These are phyloP conservation scores for Parastagonospora avenae DNA, from an alignment of 2,329 filamentous ascomycete species.

Conservation along the genomic window DNA sequence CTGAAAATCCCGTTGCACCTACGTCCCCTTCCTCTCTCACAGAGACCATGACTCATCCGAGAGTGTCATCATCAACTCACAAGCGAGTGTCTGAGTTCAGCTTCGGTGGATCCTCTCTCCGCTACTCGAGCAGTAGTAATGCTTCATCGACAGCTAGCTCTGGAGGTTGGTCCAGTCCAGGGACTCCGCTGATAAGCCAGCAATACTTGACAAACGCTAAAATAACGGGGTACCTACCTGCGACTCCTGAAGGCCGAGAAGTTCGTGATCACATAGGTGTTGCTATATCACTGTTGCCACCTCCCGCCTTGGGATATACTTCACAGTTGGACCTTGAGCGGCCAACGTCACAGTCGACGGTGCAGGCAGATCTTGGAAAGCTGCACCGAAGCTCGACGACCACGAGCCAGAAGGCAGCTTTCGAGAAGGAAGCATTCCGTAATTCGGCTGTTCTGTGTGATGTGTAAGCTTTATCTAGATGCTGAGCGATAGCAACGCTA, in stretches of 20 bases:
- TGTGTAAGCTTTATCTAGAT: conserved; percentile 35
- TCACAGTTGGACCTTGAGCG: conserved; percentile 15
- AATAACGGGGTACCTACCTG: conserved; percentile 12
- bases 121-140: conserved; percentile 79
- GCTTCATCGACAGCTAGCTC: conserved; percentile 69
- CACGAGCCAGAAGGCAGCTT: conserved; percentile 40
- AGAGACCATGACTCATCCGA: conserved; percentile 5
- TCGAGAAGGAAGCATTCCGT: conserved; percentile 50
- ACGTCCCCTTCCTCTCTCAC: conserved; percentile 12
- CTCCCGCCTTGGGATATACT: conserved; percentile 28
- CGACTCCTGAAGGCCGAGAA: conserved; percentile 23
- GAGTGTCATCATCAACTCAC: conserved; percentile 13
- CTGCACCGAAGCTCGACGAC: conserved; percentile 41
- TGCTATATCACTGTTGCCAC: conserved; percentile 25
- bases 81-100: conserved; percentile 36
- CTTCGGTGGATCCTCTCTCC: conserved; percentile 76
- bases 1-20: conserved; percentile 7
- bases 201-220: conserved; percentile 18
- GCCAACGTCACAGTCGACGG: conserved; percentile 16
- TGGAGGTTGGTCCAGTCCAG: conserved; percentile 17
- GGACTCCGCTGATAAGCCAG: conserved; percentile 6
- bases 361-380: conserved; percentile 27
- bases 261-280: conserved; percentile 13
- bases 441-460: conserved; percentile 54
- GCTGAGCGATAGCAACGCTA: background rate